These are phyloP conservation scores for Colletotrichum liaoningense DNA, from an alignment of 2,329 filamentous ascomycete genomes.

Conservation along the genomic window DNA sequence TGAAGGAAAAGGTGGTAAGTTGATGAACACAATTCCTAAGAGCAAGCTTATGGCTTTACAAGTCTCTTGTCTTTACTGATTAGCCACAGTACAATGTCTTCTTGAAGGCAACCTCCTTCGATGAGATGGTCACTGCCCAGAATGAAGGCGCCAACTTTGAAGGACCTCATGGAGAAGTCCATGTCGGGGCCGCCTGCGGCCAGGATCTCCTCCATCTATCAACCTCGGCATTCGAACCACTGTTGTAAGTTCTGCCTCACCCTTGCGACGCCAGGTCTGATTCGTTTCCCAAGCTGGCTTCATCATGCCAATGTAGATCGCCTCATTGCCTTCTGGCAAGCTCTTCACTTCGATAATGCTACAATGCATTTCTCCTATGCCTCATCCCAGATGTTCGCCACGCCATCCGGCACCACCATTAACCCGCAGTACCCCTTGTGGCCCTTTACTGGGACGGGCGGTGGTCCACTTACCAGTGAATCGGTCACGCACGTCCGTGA, in stretches of 20 bases:
- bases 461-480: slow-evolving; percentile 55
- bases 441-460: slow-evolving; percentile 58
- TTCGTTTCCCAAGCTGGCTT: slow-evolving; percentile 51
- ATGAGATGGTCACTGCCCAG: slow-evolving; percentile 54
- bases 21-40: background rate
- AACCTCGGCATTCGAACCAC: slow-evolving; percentile 57
- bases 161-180: slow-evolving; percentile 55
- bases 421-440: slow-evolving; percentile 58
- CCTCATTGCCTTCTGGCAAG: slow-evolving; percentile 68
- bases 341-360: slow-evolving; percentile 51
- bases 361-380: slow-evolving; percentile 50
- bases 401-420: slow-evolving; percentile 51
- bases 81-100: slow-evolving; percentile 55
- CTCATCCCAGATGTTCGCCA: slow-evolving; percentile 53
- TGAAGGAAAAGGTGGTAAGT: slow-evolving; percentile 56
- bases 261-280: slow-evolving; percentile 3
- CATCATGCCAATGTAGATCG: slow-evolving; percentile 72
- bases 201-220: slow-evolving; percentile 50
- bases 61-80: slow-evolving; percentile 2
- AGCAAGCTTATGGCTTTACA: background rate
- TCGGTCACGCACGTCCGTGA: slow-evolving; percentile 45
- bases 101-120: slow-evolving; percentile 48
- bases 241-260: slow-evolving; percentile 51
- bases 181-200: slow-evolving; percentile 51
- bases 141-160: slow-evolving; percentile 54